Base-by-base conservation (phyloP, 2,329 filamentous ascomycete genomes). In the Dendrostoma leiphaemia region DNA sequence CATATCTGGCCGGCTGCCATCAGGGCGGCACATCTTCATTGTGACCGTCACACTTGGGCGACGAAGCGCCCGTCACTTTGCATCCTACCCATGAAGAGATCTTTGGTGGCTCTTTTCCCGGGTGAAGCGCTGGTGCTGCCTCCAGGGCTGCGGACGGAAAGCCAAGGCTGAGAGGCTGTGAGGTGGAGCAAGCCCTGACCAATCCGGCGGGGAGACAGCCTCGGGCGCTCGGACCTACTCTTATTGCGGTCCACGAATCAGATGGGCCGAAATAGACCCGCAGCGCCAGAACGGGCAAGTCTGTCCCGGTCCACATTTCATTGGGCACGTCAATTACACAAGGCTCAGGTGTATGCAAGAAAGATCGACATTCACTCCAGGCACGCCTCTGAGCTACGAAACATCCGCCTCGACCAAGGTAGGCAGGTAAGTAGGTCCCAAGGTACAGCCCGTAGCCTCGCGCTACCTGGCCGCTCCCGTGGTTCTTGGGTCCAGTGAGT, bases 271-370 rank as follows among this genome's bases (percentile, higher is more conserved):
- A 49, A 47, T 47, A 21, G 23, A 34, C 43, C 35, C 45, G 43
- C 34, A 54, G 26, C 43, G 19, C 51, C 45, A 23, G 43, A 54
- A 54, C 9, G 8, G 51, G 51, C 51, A 54, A 54, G 44, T 44
- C 29, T 48, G 40, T 49, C 35, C 45, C 26, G 50, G 34, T 12
- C 6, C 43, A 49, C 17, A n/a, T 24, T 34, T 23, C 19, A 29
- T 4, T 15, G 17, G 21, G 23, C 51, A 35, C 43, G 32, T 34
- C 43, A 35, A 41, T 48, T 40, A 53, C 51, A 53, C 51, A 32
- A 54, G 45, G 45, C 23, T 49, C 12, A 24, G 21, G 44, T 48
- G 51, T 34, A 15, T 21, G n/a, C 21, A 21, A 6, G 23, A 4
- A 29, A 6, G 10, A 29, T 1, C 17, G 28, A 26, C 17, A 24